These are phyloP conservation scores for Phaeotremella skinneri DNA, from an alignment of 768 basidiomycete species.

Conservation along the genomic window DNA sequence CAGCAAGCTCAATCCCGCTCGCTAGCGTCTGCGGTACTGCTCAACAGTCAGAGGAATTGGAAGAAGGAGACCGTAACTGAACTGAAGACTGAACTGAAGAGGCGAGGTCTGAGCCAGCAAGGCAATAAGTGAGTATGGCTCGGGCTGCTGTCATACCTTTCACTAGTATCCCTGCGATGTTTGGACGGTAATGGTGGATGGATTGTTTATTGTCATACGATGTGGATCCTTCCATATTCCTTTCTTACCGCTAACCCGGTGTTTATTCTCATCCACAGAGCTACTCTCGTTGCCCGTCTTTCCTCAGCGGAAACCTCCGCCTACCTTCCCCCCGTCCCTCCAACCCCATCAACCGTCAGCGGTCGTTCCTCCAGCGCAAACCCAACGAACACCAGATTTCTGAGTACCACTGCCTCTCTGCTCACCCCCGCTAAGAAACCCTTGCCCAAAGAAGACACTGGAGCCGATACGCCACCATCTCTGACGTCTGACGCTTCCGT, in stretches of 20 bases:
- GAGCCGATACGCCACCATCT: not conserved
- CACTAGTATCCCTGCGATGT: no score
- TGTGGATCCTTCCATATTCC: no score
- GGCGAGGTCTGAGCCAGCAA: conserved; percentile 40
- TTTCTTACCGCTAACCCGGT: no score
- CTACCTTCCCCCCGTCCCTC: conserved; percentile 37
- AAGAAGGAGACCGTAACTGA: conserved; percentile 42
- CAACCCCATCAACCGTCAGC: conserved; percentile 37
- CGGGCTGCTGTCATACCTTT: no score
- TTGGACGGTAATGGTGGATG: no score
- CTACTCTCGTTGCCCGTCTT: conserved; percentile 37
- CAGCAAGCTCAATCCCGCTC: conserved; percentile 25
- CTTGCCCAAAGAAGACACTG: conserved; percentile 1
- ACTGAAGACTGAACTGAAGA: conserved; percentile 44
- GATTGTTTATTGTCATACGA: no score
- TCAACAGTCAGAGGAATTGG: conserved; percentile 46
- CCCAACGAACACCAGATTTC: conserved; percentile 7
- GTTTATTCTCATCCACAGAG: conserved; percentile 20
- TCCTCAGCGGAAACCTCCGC: conserved; percentile 43
- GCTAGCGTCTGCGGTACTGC: conserved; percentile 45
- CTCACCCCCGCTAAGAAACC: conserved; percentile 13
- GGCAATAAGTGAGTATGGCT: conserved; percentile 55
- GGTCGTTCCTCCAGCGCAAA: conserved; percentile 13
- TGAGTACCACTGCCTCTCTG: conserved; percentile 14
- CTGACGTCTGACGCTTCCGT: conserved; percentile 12